Base-by-base conservation (phyloP, 768 basidiomycete genomes). In the Termitomyces sp. region DNA sequence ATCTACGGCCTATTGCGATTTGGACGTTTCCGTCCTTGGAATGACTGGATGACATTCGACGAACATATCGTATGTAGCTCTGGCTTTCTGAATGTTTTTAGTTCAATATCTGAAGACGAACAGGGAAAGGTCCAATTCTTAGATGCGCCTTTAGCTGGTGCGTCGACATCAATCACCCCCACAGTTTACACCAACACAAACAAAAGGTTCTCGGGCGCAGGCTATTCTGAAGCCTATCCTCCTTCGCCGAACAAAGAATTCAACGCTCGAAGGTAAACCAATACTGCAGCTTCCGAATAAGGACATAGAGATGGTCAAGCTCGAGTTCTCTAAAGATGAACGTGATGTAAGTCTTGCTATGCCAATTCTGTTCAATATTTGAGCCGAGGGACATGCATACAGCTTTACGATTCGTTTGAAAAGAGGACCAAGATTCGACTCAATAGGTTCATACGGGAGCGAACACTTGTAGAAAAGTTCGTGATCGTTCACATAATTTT, bases 391-490 rank as follows among this genome's bases (percentile, higher is more conserved):
- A 18, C 32, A 43, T 42, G 16, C 32, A 43, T 42, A 11, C 18
- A 84, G 82, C 62, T 86, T 9, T 87, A 87, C 58, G 76, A 84
- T 58, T 72, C 71, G 11, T 80, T 85, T 44, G 85, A 86, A 66
- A 76, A 74, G 62, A 63, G 68, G 48, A 79, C 80, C 3, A 80
- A 80, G 62, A 73, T 86, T 22, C 73, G 73, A 20, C 63, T 87
- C 40, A 85, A 80, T 56, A 79, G 76, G 60, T 89, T 84, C 68
- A 78, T 88, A 61, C 76, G 74, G 23, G 78, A 78, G 18, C 72
- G 82, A n/a, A 88, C 86, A 0, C 72, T 91, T 5, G 62, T 90
- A 27, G 87, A 90, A 66, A 85, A 91, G 83, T 89, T 63, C 35
- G 81, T 74, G 15, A 3, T 43, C 33, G 5, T n/a, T 27, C 43